Base-by-base conservation (phyloP, 805 yeast genomes). In the Starmerella khaoyaiensis region DNA sequence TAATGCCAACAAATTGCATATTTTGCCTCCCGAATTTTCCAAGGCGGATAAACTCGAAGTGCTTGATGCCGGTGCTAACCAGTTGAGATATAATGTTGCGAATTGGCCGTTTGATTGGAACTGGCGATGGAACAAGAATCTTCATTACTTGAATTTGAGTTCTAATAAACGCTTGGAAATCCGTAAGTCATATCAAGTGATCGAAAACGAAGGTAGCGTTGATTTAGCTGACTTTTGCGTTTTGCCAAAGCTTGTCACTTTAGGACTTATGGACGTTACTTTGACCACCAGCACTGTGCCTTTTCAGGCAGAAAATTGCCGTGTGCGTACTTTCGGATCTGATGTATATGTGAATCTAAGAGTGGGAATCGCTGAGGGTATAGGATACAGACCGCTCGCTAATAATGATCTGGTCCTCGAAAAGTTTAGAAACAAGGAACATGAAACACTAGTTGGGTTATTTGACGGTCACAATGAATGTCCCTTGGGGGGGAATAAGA, bases 81-180 rank as follows among this genome's bases (percentile, higher is more conserved):
- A 76, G 43, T 64, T 90, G 58, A 80, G 84, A 52, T 90, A 90
- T 58, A 90, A 90, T 51, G 83, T 87, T 39, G 79, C 90, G 3
- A 90, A 90, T 57, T 81, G 84, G 70, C 93, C 90, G 12, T 87
- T 82, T 54, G 98, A 90, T 56, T 90, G 97, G 96, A 90, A 83
- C 59, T 90, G 98, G 98, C 76, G 79, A 50, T 76, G 75, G 64
- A 90, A 90, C 54, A 64, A 69, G 37, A 72, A 74, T 28, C 64
- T 90, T 57, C 73, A 67, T 48, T 84, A 79, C 51, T 68, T 90
- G 54, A 90, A 87, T 56, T 76, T 90, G 40, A 83, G 96, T 0
- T 96, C 96, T 26, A 90, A 90, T 55, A 79, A 79, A 54, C 69
- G 95, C 45, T 73, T 90, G 45, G 97, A 90, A 54, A 86, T 90